phyloP scores from a whole-genome alignment of 1,284 basidiomycete species.

The Stereum hirsutum region DNA sequence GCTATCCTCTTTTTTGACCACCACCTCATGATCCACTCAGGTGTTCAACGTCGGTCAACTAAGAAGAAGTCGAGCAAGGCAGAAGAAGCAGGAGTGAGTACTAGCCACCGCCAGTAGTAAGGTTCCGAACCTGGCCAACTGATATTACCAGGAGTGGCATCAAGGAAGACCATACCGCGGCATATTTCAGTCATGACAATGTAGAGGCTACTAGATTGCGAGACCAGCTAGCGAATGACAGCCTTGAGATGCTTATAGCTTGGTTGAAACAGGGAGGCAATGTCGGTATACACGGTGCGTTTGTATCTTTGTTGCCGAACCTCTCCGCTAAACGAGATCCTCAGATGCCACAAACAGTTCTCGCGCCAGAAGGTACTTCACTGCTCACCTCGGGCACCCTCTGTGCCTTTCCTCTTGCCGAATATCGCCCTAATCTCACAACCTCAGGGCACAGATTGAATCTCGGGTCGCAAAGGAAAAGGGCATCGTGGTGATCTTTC shows the following conservation, averaged over 20 bases:
- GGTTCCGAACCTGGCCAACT: neutral
- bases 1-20: neutral
- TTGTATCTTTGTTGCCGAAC: neutral
- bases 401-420: neutral
- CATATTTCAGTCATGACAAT: constrained; percentile 89
- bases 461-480: constrained; percentile 84
- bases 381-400: constrained; percentile 8
- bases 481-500: constrained; percentile 86
- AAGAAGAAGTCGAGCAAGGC: constrained; percentile 77
- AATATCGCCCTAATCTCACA: neutral
- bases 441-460: constrained; percentile 72
- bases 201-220: constrained; percentile 69
- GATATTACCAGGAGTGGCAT: constrained; percentile 52
- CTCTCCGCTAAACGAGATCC: constrained; percentile 4
- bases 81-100: constrained; percentile 64
- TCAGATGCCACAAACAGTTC: constrained; percentile 96
- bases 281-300: constrained; percentile 91
- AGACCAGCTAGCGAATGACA: constrained; percentile 85
- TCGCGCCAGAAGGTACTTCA: constrained; percentile 50
- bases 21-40: constrained; percentile 26
- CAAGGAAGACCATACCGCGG: constrained; percentile 85
- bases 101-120: neutral
- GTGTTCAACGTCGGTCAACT: constrained; percentile 99
- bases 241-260: constrained; percentile 88
- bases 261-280: constrained; percentile 97